phyloP scores from a whole-genome alignment of 2,329 filamentous ascomycete species.

The Alternaria burnsii region DNA sequence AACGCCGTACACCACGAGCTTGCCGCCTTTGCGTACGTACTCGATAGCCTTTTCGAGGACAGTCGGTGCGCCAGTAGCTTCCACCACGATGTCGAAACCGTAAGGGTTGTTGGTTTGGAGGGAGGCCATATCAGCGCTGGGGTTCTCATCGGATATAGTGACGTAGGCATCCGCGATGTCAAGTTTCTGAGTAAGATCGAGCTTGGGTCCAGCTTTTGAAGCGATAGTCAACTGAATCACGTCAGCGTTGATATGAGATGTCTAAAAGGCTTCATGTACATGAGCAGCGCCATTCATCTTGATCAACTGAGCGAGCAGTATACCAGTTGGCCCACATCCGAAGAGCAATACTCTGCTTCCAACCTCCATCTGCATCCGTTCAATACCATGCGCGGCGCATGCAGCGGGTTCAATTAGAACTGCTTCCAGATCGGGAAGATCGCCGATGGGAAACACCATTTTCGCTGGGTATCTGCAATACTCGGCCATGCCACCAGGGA shows the following conservation, averaged over 20 bases:
- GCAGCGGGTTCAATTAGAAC: constrained; percentile 75
- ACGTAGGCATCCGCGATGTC: constrained; percentile 60
- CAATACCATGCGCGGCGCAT: constrained; percentile 74
- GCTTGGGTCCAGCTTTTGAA: constrained; percentile 73
- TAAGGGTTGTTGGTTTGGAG: constrained; percentile 72
- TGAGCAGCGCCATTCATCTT: constrained; percentile 73
- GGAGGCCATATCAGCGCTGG: constrained; percentile 61
- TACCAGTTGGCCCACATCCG: constrained; percentile 72
- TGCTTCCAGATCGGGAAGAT: constrained; percentile 72
- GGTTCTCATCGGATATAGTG: constrained; percentile 47
- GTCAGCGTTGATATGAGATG: neutral
- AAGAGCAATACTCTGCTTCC: constrained; percentile 72
- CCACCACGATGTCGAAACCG: constrained; percentile 76
- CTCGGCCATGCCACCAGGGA: constrained; percentile 77
- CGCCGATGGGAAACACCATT: constrained; percentile 71
- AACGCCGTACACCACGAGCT: constrained; percentile 76
- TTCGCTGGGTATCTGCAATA: constrained; percentile 67
- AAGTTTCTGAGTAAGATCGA: constrained; percentile 68
- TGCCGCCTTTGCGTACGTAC: constrained; percentile 75
- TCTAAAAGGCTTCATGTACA: constrained; percentile 33
- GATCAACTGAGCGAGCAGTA: constrained; percentile 70
- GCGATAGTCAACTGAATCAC: constrained; percentile 65
- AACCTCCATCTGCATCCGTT: constrained; percentile 72
- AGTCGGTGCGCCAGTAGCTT: constrained; percentile 73
- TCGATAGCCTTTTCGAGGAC: constrained; percentile 76